Evolutionary conservation across 768 basidiomycete species (phyloP), one percentile per base, ranked within the genome.

Genomic region (Symmetrospora coprosmae): DNA sequence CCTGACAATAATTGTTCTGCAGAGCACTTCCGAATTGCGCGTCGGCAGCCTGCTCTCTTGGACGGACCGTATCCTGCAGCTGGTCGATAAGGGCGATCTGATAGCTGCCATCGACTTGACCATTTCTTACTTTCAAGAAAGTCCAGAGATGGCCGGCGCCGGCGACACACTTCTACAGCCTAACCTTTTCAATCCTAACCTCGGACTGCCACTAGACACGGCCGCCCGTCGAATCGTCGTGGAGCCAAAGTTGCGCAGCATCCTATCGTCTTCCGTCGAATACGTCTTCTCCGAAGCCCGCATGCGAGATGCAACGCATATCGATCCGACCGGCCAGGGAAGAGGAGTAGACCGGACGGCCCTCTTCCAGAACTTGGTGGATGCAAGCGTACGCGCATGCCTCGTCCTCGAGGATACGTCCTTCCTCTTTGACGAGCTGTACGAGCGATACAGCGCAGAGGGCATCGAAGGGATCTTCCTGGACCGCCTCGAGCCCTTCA

Each of bases 281-380:
- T 97, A 91, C 72, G 82, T 85, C 1, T 99, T 99, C 72, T 91
- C 92, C 1, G 87, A 94, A 68, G 89, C 97, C 14, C 83, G 94
- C 25, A 83, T 97, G 81, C 82, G 78, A 23, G 94, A 97, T 71
- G 80, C 78, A 38, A 92, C 90, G 1, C 90, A 96, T 72, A 70
- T 75, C 50, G 84, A 81, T 14, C 78, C 81, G 6, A 55, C 51
- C 7, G 55, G 58, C 27, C 86, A 90, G 70, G 84, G 85, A 21
- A 81, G 87, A 37, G 92, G 92, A 23, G 90, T 97, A 9, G 92
- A 97, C 72, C 79, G 87, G 46, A 94, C 90, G 0, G 76, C 80
- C 21, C 75, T 97, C 17, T 99, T 97, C 68, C 86, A 96, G 74
- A 83, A 79, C 19, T 78, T 99, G 17, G 90, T 96, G 5, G 74